These are phyloP conservation scores for Echinosophora koreensis DNA, from an alignment of 306 rosid genomes.

Conservation along the genomic window DNA sequence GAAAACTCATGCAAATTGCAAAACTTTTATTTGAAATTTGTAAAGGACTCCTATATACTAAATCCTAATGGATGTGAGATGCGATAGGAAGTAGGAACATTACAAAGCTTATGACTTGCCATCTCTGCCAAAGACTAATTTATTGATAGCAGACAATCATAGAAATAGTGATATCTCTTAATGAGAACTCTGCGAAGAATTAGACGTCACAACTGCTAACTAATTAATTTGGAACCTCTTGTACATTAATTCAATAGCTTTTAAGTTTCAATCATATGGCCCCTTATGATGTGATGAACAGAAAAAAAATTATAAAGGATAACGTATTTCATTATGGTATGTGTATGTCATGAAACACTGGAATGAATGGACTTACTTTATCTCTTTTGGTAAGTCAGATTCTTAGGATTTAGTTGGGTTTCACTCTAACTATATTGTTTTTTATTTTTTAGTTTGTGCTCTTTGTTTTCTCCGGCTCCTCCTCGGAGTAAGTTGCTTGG, in stretches of 20 bases:
- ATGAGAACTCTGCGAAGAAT: not conserved
- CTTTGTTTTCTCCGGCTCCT: too few relatives aligned
- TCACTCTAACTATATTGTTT: too few relatives aligned
- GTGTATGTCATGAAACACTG: not conserved
- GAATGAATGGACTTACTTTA: not conserved
- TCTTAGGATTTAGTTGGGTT: too few relatives aligned
- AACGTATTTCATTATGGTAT: conserved; percentile 11
- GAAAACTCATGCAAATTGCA: conserved; percentile 6
- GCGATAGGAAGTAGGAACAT: not conserved
- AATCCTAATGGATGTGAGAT: not conserved
- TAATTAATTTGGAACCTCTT: conserved; percentile 25
- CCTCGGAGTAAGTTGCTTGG: too few relatives aligned
- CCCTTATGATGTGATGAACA: not conserved
- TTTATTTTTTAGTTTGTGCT: too few relatives aligned
- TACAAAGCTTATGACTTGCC: not conserved
- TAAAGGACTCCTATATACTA: not conserved
- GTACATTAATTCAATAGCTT: not conserved
- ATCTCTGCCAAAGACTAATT: conserved; percentile 20
- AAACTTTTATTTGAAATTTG: not conserved
- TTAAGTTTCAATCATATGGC: conserved; percentile 14
- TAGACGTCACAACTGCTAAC: conserved; percentile 4
- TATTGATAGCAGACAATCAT: conserved; percentile 7
- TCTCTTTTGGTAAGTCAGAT: not conserved
- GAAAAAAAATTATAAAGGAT: not conserved
- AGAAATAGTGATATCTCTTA: not conserved